Evolutionary conservation across 768 basidiomycete species (phyloP).

Genomic region (Pulveroboletus ravenelii): DNA sequence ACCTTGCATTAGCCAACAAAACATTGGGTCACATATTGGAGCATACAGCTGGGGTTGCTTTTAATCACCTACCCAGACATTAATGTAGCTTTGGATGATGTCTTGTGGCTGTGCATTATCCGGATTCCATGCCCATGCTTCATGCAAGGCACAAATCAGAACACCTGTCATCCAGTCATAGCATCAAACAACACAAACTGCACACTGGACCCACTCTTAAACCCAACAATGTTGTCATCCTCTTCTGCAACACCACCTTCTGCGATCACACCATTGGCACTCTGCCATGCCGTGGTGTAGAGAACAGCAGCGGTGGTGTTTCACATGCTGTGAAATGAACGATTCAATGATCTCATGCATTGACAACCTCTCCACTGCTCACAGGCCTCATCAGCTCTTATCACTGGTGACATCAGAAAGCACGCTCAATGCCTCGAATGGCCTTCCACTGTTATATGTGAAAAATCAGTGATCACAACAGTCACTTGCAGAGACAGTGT

Average conservation of each 20-base stretch:
- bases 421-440: too few relatives aligned
- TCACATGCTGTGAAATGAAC: constrained; percentile 34
- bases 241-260: constrained; percentile 40
- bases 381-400: constrained; percentile 31
- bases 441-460: too few relatives aligned
- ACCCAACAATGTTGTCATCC: constrained; percentile 47
- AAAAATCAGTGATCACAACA: too few relatives aligned
- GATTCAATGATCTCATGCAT: neutral
- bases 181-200: too few relatives aligned
- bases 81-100: constrained; percentile 32
- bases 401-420: too few relatives aligned
- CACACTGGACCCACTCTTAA: constrained; percentile 38
- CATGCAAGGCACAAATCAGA: constrained; percentile 44
- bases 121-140: constrained; percentile 39
- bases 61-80: constrained; percentile 38
- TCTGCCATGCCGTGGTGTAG: constrained; percentile 45
- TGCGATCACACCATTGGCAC: constrained; percentile 46
- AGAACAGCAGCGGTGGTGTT: constrained; percentile 39
- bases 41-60: too few relatives aligned
- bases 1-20: constrained; percentile 3
- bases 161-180: constrained; percentile 29
- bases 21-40: neutral
- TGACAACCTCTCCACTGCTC: neutral
- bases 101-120: constrained; percentile 35
- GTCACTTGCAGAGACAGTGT: too few relatives aligned